Evolutionary conservation across 768 basidiomycete genomes (phyloP), one percentile per base, ranked within the genome.

Genomic region (Cystofilobasidium macerans): DNA sequence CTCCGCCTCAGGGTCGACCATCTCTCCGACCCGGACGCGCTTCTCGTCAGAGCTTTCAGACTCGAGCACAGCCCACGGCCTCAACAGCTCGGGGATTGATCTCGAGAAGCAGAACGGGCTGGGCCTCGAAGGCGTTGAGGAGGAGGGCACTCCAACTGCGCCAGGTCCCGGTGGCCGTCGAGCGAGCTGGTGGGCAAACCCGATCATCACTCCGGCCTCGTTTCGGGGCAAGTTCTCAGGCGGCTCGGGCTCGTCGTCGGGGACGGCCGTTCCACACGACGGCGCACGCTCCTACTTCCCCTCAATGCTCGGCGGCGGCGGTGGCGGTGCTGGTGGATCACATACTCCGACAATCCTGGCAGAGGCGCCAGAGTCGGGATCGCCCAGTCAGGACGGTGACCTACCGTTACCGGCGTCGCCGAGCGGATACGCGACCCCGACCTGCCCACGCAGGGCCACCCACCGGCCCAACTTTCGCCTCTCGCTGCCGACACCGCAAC

Each of bases 391-490:
- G 28, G 51, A 8, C 51, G 14, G 2, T 30, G 51, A 28, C 30
- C 18, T 54, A 5, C 51, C 51, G 13, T 30, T 22, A 14, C 20
- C 51, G 28, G 22, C 45, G 2, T n/a, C 45, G 13, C 45, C 45
- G n/a, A n/a, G 22, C 5, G 45, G 22, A 9, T 47, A n/a, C n/a
- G 51, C 51, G 51, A 54, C 51, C 9, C 51, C 51, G 28, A 32
- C 30, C 13, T 30, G 51, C 2, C 28, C 51, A 2, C 51, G 51
- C 3, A 5, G 28, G 16, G 51, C 51, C 2, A 24, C 28, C 14
- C 51, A 54, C n/a, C 51, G 51, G 30, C 51, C 51, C 28, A 54
- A 54, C 51, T 54, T 54, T 32, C 26, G 51, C 14, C 51, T 54
- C 14, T 54, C 51, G 28, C 16, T 54, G 28, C 51, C 51, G 51